These are phyloP conservation scores for Nelumbo lutea DNA, from an alignment of 164 flowering plant genomes.

Conservation along the genomic window DNA sequence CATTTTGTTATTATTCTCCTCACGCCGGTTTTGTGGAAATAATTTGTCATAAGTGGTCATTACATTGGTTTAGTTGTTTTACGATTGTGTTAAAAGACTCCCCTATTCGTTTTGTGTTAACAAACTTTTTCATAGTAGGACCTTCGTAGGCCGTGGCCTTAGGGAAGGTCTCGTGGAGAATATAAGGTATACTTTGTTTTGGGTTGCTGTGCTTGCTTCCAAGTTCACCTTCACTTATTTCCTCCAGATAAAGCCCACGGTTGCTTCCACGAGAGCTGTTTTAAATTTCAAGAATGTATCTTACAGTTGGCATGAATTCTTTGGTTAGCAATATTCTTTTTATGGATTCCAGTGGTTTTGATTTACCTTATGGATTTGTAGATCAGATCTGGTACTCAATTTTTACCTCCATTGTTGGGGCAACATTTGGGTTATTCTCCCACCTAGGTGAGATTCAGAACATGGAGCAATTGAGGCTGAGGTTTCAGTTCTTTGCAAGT, in stretches of 20 bases:
- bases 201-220: conserved; percentile 30
- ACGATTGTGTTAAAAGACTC: too few species aligned
- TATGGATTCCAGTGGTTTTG: conserved; percentile 77
- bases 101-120: too few species aligned
- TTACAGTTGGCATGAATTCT: conserved; percentile 78
- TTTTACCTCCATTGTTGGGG: conserved; percentile 49
- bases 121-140: conserved; percentile 46
- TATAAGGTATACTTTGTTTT: conserved; percentile 64
- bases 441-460: conserved; percentile 93
- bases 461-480: conserved; percentile 65
- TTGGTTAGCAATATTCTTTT: conserved; percentile 50
- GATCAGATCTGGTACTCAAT: conserved; percentile 77
- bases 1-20: too few species aligned
- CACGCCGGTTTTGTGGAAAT: too few species aligned
- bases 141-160: conserved; percentile 78
- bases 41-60: too few species aligned
- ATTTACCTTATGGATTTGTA: conserved; percentile 31
- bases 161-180: conserved; percentile 24
- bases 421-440: conserved; percentile 31
- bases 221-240: conserved; percentile 68
- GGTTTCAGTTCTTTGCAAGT: conserved; percentile 92
- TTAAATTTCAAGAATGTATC: conserved; percentile 19
- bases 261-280: conserved; percentile 63
- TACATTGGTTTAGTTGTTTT: too few species aligned
- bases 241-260: conserved; percentile 77